Evolutionary conservation across 192 early-diverging fungal species (phyloP).

Genomic region (Backusella circina): DNA sequence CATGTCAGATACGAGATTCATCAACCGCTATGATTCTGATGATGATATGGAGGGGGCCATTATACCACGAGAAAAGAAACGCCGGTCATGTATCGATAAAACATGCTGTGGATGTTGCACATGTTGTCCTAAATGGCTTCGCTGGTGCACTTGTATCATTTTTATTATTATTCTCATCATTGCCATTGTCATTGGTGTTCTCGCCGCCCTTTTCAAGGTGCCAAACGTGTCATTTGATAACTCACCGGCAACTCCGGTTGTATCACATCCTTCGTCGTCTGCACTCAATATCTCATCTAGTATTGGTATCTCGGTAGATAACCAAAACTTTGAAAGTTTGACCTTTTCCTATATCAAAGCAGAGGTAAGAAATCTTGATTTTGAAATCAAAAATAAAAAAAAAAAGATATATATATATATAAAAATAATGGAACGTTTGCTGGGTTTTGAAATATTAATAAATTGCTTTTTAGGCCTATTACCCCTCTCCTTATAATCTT

Average conservation of each 20-base stretch:
- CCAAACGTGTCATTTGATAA: slow-evolving; percentile 32
- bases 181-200: slow-evolving; percentile 35
- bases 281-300: background rate
- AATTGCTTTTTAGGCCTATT: slow-evolving; percentile 41
- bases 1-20: slow-evolving; percentile 6
- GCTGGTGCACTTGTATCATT: slow-evolving; percentile 40
- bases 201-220: slow-evolving; percentile 43
- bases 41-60: background rate
- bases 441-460: slow-evolving; percentile 4
- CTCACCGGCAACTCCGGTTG: background rate
- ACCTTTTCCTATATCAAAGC: slow-evolving; percentile 43
- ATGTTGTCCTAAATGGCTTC: slow-evolving; percentile 35
- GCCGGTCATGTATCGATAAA: slow-evolving; percentile 27
- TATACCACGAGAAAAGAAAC: background rate
- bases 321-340: slow-evolving; percentile 43
- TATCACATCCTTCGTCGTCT: background rate
- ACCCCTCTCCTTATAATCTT: slow-evolving; percentile 35
- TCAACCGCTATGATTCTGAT: slow-evolving; percentile 3
- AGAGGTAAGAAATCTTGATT: slow-evolving; percentile 40
- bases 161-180: slow-evolving; percentile 38
- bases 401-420: background rate
- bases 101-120: slow-evolving; percentile 29
- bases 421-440: background rate
- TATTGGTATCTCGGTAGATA: slow-evolving; percentile 33
- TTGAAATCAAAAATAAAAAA: background rate